Conservation (phyloP, 345 rosid genomes). For the Salix caprea region DNA sequence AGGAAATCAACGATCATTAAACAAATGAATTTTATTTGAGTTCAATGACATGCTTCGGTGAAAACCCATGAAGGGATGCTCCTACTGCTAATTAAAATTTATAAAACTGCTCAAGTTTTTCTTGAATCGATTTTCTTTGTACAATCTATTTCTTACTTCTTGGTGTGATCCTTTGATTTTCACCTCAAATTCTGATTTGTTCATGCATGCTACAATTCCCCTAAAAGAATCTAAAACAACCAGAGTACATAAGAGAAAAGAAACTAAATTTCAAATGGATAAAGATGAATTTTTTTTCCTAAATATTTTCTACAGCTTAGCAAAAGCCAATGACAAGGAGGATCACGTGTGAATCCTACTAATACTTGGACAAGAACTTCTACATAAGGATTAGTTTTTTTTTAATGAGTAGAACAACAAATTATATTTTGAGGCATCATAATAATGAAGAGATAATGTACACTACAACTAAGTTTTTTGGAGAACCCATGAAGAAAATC, state of each 20-base stretch:
- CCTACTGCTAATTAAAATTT: background rate
- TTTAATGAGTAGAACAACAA: background rate
- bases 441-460: background rate
- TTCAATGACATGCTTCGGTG: background rate
- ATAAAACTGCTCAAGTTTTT: background rate
- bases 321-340: background rate
- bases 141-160: too few species aligned
- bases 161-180: too few species aligned
- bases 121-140: too few species aligned
- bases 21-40: background rate
- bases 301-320: background rate
- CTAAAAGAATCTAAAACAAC: background rate
- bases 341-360: background rate
- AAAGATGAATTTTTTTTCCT: background rate
- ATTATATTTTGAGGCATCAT: background rate
- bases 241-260: background rate
- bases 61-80: background rate
- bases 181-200: too few species aligned
- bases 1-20: conserved; percentile 6
- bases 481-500: background rate
- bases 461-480: background rate
- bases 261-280: background rate
- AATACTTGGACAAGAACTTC: background rate
- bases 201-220: background rate
- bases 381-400: background rate